Evolutionary conservation across 1,139 yeast species (phyloP).

Genomic region (Torulaspora globosa): DNA sequence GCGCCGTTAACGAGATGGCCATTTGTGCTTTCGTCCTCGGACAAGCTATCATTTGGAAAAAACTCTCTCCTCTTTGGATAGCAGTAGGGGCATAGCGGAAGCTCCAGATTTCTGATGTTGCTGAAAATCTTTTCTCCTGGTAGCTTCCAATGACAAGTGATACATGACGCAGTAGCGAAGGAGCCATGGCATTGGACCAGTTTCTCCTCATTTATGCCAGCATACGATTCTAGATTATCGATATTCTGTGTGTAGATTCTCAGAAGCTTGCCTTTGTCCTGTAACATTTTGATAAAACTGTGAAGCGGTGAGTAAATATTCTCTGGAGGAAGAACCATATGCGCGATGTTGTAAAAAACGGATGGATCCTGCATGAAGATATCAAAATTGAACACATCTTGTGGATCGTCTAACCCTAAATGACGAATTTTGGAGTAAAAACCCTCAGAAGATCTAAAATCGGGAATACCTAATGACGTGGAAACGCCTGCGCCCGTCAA

Average conservation of each 20-base stretch:
- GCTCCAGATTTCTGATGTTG: slow-evolving; percentile 54
- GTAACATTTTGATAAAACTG: slow-evolving; percentile 69
- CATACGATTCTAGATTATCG: slow-evolving; percentile 83
- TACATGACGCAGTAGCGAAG: slow-evolving; percentile 85
- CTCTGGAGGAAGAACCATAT: slow-evolving; percentile 79
- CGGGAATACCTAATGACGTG: slow-evolving; percentile 90
- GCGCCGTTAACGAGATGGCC: slow-evolving; percentile 25
- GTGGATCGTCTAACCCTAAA: slow-evolving; percentile 83
- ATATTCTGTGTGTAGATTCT: slow-evolving; percentile 94
- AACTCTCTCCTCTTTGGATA: slow-evolving; percentile 42
- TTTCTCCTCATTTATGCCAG: slow-evolving; percentile 67
- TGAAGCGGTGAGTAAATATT: slow-evolving; percentile 79
- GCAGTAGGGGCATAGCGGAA: slow-evolving; percentile 75
- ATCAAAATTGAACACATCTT: slow-evolving; percentile 82
- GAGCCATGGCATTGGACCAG: slow-evolving; percentile 95
- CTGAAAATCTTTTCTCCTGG: slow-evolving; percentile 65
- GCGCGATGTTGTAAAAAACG: slow-evolving; percentile 82
- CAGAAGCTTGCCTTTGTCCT: slow-evolving; percentile 72
- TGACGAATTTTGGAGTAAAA: slow-evolving; percentile 68
- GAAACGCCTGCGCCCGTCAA: slow-evolving; percentile 96
- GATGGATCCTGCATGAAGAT: slow-evolving; percentile 74
- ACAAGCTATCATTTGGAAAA: slow-evolving; percentile 25
- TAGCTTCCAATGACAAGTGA: slow-evolving; percentile 66
- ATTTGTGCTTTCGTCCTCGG: slow-evolving; percentile 18
- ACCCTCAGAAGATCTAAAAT: slow-evolving; percentile 87